Percentiles rank a stretch among this genome's conserved stretches.
phyloP scores from a whole-genome alignment of 2,329 filamentous ascomycete species.

The Calonectria pteridis region DNA sequence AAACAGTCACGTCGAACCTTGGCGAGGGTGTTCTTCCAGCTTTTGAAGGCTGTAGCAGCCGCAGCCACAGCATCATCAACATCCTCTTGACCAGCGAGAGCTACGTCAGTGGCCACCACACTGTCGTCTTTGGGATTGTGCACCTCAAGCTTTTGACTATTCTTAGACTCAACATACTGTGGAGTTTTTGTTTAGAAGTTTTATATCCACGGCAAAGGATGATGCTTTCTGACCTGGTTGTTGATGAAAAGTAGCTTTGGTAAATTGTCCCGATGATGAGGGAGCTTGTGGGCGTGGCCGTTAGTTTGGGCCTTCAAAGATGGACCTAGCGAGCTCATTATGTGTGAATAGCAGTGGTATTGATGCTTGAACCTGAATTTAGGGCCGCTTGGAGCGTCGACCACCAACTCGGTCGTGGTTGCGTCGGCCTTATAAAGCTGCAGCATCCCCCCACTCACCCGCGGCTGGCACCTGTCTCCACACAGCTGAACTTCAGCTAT shows the following conservation, averaged over 20 bases:
- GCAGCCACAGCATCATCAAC: conserved; percentile 61
- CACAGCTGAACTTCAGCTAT: background rate
- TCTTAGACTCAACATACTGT: conserved; percentile 56
- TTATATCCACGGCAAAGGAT: no score
- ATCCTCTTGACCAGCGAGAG: conserved; percentile 57
- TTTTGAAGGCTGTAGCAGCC: conserved; percentile 59
- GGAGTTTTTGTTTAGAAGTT: background rate
- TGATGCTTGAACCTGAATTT: background rate
- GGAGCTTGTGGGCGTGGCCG: conserved; percentile 31
- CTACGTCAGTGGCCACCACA: conserved; percentile 62
- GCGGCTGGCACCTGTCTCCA: background rate
- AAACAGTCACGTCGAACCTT: conserved; percentile 54
- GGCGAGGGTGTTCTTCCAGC: conserved; percentile 54
- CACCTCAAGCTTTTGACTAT: conserved; percentile 59
- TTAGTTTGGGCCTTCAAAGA: conserved; percentile 32
- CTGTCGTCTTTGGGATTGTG: conserved; percentile 63
- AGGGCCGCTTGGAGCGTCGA: background rate
- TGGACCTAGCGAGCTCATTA: conserved; percentile 42
- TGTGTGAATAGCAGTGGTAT: background rate
- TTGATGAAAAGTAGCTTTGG: conserved; percentile 55
- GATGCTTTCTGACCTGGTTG: conserved; percentile 46
- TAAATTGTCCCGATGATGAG: conserved; percentile 48
- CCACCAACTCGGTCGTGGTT: background rate
- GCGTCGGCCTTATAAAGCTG: background rate
- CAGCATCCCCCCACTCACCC: background rate